phyloP scores from a whole-genome alignment of 371 early-diverging fungal genomes.

The Lichtheimia ramosa region DNA sequence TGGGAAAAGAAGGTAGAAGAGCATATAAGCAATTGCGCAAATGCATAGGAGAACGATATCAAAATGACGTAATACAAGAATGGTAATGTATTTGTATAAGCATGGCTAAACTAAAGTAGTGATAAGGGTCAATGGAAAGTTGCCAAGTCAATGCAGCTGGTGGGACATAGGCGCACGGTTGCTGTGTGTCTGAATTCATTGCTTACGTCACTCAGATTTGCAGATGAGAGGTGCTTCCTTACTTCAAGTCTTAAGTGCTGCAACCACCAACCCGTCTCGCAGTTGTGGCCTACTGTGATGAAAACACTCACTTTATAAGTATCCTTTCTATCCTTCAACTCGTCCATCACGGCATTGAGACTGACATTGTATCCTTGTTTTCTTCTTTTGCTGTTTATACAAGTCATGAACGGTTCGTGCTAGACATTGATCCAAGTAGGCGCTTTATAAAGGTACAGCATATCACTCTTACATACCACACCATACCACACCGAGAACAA shows the following conservation, averaged over 20 bases:
- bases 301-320: constrained; percentile 52
- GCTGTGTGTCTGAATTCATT: neutral
- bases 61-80: too few species aligned
- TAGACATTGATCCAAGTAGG: constrained; percentile 49
- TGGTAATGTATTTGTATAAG: too few species aligned
- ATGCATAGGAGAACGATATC: too few species aligned
- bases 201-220: constrained; percentile 2
- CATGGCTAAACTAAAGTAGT: too few species aligned
- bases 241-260: neutral
- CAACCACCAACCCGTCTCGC: neutral
- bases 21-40: too few species aligned
- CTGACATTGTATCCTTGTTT: constrained; percentile 5
- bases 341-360: neutral
- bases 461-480: neutral
- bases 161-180: too few species aligned
- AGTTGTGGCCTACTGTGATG: constrained; percentile 16
- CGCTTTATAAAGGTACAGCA: constrained; percentile 41
- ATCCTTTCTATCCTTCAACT: constrained; percentile 7
- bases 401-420: constrained; percentile 57
- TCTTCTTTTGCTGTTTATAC: constrained; percentile 25
- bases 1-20: too few species aligned
- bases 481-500: neutral
- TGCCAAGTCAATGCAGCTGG: too few species aligned
- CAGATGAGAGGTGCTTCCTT: neutral
- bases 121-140: too few species aligned